Evolutionary conservation across 495 filamentous ascomycete species (phyloP), one percentile per base, ranked within the genome.

Genomic region (Neurospora sp.): DNA sequence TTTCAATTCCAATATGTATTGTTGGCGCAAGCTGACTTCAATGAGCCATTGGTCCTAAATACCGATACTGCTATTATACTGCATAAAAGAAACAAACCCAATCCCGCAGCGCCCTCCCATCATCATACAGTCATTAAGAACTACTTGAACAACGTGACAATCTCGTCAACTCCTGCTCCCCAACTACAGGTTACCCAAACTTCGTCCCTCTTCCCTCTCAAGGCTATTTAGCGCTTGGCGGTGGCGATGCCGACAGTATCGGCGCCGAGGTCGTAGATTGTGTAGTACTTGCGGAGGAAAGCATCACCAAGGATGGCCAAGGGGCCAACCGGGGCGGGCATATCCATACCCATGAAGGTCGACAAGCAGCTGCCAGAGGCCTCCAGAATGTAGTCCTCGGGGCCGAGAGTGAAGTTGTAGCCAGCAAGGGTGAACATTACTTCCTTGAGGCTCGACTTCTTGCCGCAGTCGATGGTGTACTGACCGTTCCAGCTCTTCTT

Each of bases 231-330:
- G 39, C 54, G 87, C 83, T 94, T 94, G 75, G 95, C 85, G 85
- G 91, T 89, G 76, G 95, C 96, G 79, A 99, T 88, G 74, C 94
- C 94, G 73, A 99, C 92, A 71, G 89, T 89, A 79, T 89, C 87
- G 85, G 92, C 91, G 73, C 92, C 93, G 46, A 97, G 85, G 83
- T 99, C 92, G 79, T 98, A 99, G 79, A 98, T 92, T 73, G 93
- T 97, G 88, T 98, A 99, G 90, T 92, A 99, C 83, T 86, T 93
- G 82, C 96, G 89, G 80, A 99, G 89, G 92, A 99, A 99, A 69
- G 96, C 92, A 83, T 99, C 96, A 77, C 96, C 96, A 40, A 99
- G 89, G 74, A 99, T 98, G 62, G 93, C 96, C 70, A 99, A 88
- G 72, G 96, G 96, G 18, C 96, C 96, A 73, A 92, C 90, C 7